Evolutionary conservation across 768 basidiomycete genomes (phyloP), one percentile per base, ranked within the genome.

Genomic region (Mrakia gelida): DNA sequence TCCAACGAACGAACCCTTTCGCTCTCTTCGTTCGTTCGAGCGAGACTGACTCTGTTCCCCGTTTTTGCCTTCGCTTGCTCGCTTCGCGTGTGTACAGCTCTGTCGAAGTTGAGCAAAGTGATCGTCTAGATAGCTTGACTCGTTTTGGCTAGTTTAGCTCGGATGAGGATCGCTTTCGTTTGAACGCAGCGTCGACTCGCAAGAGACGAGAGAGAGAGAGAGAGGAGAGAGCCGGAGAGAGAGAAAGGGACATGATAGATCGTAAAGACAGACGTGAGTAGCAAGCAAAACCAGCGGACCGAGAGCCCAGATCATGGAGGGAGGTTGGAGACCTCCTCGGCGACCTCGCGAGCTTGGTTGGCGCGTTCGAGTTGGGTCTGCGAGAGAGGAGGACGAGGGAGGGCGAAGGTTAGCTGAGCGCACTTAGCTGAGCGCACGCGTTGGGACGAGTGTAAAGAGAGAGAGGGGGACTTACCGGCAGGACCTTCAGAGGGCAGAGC

Each of bases 21-120:
- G n/a, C 30, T 43, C 59, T 10, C 45, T 56, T 41, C 28, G 28
- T 32, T 59, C 71, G 3, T 28, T 21, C 62, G 7, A 28, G 26
- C 56, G 11, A 43, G 41, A 10, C 30, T 63, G 18, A 34, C 23
- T 75, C 49, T 43, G 34, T 8, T 30, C 11, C 21, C 18, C 3
- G n/a, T n/a, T n/a, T 32, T 23, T 16, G 28, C 26, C 43, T 34
- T 7, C 6, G 13, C 52, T 49, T 21, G 3, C 21, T 70, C 32
- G 0, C 4, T 75, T 45, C 9, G n/a, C n/a, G n/a, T 34, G 7
- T 21, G 2, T 3, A 26, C 76, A 77, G 76, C 76, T 21, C 71
- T 77, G n/a, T 77, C 76, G 2, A 77, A 77, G 54, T 32, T 77
- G 32, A 77, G 76, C 70, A 77, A 77, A 56, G 76, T 77, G 6